Base-by-base conservation (phyloP, 2,329 filamentous ascomycete genomes). In the Fusarium subglutinans region DNA sequence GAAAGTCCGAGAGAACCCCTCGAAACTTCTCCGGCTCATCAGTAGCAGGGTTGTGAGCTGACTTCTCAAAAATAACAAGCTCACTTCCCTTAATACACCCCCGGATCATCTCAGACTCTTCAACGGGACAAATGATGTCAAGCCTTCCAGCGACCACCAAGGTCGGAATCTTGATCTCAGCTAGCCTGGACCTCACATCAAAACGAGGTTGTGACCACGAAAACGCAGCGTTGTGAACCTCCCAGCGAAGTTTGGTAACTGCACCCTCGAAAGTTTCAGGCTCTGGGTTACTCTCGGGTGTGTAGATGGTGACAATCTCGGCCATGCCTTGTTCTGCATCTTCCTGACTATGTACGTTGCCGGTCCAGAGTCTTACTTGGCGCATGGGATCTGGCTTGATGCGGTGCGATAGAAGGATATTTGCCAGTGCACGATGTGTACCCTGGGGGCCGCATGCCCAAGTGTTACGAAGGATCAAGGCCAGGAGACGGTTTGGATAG, bases 141-240 rank as follows among this genome's bases (percentile, higher is more conserved):
- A 51, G 45, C 1, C 51, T 60, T 30, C 66, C 66, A 13, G 69
- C 64, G 13, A 57, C 3, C 5, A 69, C 50, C 44, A 69, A 40
- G 1, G 64, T 57, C n/a, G 57, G 66, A 28, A 35, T 11, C 0
- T 63, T 47, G 5, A 69, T 69, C 40, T 69, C 64, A 3, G 3
- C 5, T 8, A 69, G 6, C 17, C 44, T 56, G 2, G 13, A 22
- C 4, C 56, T 58, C 7, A 63, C 64, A n/a, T 69, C 66, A 7
- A 69, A 69, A 5, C 50, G 50, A 43, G 66, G 66, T 14, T 69
- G 66, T 12, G 50, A 41, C 44, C 47, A 41, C 0, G 66, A 69
- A 14, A 69, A 69, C 0, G 64, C 64, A 14, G 66, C 44, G 22
- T 69, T 69, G 35, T 69, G 66, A 14, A 69, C 56, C 12, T 69